Evolutionary conservation across 768 basidiomycete species (phyloP).

Genomic region (Lactarius evosmus): DNA sequence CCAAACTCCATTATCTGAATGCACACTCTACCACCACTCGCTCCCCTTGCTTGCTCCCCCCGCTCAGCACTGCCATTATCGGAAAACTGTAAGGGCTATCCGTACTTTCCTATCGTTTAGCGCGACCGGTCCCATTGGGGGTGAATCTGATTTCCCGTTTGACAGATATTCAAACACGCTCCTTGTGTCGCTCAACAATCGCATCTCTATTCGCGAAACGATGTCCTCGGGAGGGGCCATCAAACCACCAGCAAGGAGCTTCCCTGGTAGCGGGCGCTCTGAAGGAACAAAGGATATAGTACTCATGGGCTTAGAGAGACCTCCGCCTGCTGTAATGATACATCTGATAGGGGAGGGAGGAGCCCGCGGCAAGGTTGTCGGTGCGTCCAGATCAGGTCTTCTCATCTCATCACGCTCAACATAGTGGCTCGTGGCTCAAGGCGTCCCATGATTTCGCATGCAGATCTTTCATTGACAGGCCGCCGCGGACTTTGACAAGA

Average conservation of each 20-base stretch:
- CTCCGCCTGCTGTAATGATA: not conserved
- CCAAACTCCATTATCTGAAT: not conserved
- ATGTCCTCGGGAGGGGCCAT: not conserved
- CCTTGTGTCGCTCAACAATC: slow-evolving; percentile 31
- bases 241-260: not conserved
- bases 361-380: not conserved
- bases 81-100: slow-evolving; percentile 20
- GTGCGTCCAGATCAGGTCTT: not conserved
- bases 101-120: not conserved
- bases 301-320: not conserved
- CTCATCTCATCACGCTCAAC: not conserved
- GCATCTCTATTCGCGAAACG: slow-evolving; percentile 14
- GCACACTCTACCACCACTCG: not conserved
- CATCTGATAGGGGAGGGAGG: not conserved
- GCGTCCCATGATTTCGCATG: not conserved
- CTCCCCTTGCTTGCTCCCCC: too few species aligned
- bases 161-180: slow-evolving; percentile 31
- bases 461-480: not conserved
- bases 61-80: slow-evolving; percentile 10
- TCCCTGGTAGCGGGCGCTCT: not conserved
- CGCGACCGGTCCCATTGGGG: not conserved
- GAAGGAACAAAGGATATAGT: not conserved
- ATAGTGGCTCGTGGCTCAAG: too few species aligned
- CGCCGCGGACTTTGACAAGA: not conserved
- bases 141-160: not conserved